Percentiles rank a stretch among this genome's conserved stretches.
Conservation (phyloP, 495 filamentous ascomycete genomes). For the Aspergillus cavernicola region DNA sequence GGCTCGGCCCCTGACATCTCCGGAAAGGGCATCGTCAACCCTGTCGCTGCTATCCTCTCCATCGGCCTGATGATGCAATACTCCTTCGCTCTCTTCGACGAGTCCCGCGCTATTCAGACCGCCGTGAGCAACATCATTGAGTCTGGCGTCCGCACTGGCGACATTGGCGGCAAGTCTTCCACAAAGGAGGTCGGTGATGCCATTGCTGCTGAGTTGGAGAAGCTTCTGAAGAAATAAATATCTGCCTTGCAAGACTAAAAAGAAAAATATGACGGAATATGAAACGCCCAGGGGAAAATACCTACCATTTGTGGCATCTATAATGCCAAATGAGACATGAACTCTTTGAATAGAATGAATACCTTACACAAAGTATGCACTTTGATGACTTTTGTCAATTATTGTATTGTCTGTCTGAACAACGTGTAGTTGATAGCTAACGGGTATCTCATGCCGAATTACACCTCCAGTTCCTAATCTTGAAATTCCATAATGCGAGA, state of each 20-base stretch:
- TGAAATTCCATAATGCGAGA: conserved; percentile 2
- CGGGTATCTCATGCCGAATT: conserved; percentile 41
- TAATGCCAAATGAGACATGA: conserved; percentile 18
- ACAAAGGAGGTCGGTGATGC: conserved; percentile 53
- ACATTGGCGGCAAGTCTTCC: conserved; percentile 51
- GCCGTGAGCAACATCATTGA: conserved; percentile 52
- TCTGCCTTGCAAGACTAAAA: background rate
- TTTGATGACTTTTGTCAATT: too few relatives aligned
- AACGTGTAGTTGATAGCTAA: too few relatives aligned
- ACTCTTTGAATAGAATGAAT: background rate
- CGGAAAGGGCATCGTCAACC: conserved; percentile 82
- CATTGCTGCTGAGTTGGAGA: conserved; percentile 46
- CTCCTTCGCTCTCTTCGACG: conserved; percentile 46
- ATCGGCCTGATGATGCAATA: conserved; percentile 56
- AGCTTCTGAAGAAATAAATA: conserved; percentile 35
- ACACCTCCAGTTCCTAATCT: conserved; percentile 21
- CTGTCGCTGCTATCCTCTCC: conserved; percentile 54
- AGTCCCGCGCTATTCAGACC: conserved; percentile 49
- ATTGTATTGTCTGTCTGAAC: background rate
- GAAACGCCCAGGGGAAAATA: conserved; percentile 13
- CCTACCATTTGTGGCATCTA: background rate
- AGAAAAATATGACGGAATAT: too few relatives aligned
- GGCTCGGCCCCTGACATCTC: conserved; percentile 60
- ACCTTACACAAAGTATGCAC: background rate
- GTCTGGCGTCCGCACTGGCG: conserved; percentile 49